These are phyloP conservation scores for Euphrasia arctica DNA, from an alignment of 305 asterid genomes.

Conservation along the genomic window DNA sequence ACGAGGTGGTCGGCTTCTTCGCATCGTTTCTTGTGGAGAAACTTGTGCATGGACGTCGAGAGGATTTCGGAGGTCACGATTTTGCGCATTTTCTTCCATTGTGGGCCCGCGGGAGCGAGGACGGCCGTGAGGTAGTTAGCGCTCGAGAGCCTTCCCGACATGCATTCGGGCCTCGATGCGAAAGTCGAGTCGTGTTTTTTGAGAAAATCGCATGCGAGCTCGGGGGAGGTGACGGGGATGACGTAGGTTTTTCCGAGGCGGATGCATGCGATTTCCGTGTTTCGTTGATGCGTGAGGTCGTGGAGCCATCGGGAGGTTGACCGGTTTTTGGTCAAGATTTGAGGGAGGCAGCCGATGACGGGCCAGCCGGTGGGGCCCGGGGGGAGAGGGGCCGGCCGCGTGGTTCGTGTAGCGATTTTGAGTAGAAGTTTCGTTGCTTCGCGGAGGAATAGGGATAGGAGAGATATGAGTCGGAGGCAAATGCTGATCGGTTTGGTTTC, in stretches of 20 bases:
- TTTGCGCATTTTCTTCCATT: slow-evolving; percentile 34
- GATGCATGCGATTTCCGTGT: slow-evolving; percentile 32
- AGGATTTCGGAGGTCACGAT: slow-evolving; percentile 20
- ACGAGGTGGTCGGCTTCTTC: slow-evolving; percentile 34
- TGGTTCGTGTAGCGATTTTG: no score
- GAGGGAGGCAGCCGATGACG: slow-evolving; percentile 24
- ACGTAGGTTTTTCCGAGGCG: slow-evolving; percentile 26
- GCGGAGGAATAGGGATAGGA: no score
- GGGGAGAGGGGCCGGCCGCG: no score
- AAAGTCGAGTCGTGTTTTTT: slow-evolving; percentile 20
- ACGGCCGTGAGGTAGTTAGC: slow-evolving; percentile 2
- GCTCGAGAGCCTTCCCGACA: slow-evolving; percentile 20
- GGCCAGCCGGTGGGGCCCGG: slow-evolving; percentile 17
- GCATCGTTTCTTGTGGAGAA: slow-evolving; percentile 17
- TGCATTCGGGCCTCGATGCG: slow-evolving; percentile 24
- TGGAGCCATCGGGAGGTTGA: slow-evolving; percentile 27
- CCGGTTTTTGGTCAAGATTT: slow-evolving; percentile 19
- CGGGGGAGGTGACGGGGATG: slow-evolving; percentile 29
- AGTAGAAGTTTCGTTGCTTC: no score
- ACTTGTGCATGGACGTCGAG: slow-evolving; percentile 1
- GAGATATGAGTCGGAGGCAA: no score
- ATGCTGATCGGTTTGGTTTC: no score
- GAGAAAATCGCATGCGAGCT: slow-evolving; percentile 32
- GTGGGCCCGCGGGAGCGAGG: slow-evolving; percentile 19
- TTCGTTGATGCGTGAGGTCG: neutral